A percentile compares a stretch with the other conserved stretches of the same genome.
phyloP scores from a whole-genome alignment of 139 green algal genomes.

The Chlorokybus atmophyticus region DNA sequence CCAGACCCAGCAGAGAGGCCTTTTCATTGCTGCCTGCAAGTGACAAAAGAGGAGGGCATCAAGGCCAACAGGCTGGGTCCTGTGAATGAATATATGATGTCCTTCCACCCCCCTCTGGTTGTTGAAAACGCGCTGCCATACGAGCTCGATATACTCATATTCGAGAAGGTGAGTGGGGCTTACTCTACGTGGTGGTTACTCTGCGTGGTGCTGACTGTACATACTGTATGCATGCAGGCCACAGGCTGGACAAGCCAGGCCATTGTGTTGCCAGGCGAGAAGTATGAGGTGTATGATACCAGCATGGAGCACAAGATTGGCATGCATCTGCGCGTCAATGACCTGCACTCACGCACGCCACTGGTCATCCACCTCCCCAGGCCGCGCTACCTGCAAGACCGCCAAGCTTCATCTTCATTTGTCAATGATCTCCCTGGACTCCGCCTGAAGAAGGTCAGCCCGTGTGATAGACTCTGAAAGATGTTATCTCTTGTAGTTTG shows the following conservation, averaged over 20 bases:
- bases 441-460: too few relatives aligned
- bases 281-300: background rate
- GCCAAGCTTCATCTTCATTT: too few relatives aligned
- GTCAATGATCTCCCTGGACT: too few relatives aligned
- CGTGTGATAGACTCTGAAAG: too few relatives aligned
- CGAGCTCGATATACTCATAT: slow-evolving; percentile 8
- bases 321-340: too few relatives aligned
- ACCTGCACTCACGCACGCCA: too few relatives aligned
- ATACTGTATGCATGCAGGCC: too few relatives aligned
- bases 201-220: too few relatives aligned
- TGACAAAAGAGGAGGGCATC: slow-evolving; percentile 2
- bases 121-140: slow-evolving; percentile 37
- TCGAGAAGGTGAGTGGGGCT: background rate
- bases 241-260: background rate
- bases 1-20: background rate
- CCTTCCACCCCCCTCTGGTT: slow-evolving; percentile 31
- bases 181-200: too few relatives aligned
- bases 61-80: background rate
- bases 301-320: background rate
- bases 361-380: too few relatives aligned
- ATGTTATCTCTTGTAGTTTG: too few relatives aligned
- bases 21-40: slow-evolving; percentile 37
- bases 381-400: too few relatives aligned
- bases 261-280: background rate
- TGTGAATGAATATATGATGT: slow-evolving; percentile 23